Evolutionary conservation across 2,329 filamentous ascomycete species (phyloP), one percentile per base, ranked within the genome.

Genomic region (Tolypocladium album): DNA sequence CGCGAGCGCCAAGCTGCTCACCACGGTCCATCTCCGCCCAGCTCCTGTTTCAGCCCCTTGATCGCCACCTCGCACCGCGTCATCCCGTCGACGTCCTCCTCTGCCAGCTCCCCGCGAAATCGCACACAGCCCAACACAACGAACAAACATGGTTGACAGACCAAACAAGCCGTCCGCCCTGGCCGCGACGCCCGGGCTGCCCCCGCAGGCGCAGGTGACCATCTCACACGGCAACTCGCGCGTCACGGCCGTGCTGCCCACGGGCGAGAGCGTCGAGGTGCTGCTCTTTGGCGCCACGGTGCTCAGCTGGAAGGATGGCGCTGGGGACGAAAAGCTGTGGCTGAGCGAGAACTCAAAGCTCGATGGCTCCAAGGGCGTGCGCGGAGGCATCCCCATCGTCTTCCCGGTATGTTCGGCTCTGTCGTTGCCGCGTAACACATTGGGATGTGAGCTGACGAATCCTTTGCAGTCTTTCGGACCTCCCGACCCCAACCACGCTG

Each of bases 271-370:
- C 59, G 84, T 96, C 66, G 87, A 91, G 65, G 81, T 99, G 43
- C 80, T 96, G 62, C 85, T 97, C n/a, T 89, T 89, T 69, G 94
- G 94, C 61, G 94, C 94, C 13, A 97, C 92, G 0, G 88, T 99
- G 56, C 86, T 89, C 61, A 94, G 89, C 75, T 99, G 94, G 94
- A 96, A 94, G 80, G 88, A 89, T 70, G 83, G 86, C 61, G 79
- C 83, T 61, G 89, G 89, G 56, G 77, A 84, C 60, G 92, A 97
- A 78, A 92, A 92, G 76, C 81, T 97, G 59, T 97, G 91, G 82
- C 70, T 97, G 66, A 94, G 89, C 75, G 85, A 92, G 62, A 85
- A 82, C 61, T 89, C 92, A 53, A 85, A 84, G 68, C 79, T 96
- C 60, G 92, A 97, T 71, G 93, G 94, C 58, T 87, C 82, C 66